Base-by-base conservation (phyloP, 257 asterid genomes). In the Solanum chiquidenum region DNA sequence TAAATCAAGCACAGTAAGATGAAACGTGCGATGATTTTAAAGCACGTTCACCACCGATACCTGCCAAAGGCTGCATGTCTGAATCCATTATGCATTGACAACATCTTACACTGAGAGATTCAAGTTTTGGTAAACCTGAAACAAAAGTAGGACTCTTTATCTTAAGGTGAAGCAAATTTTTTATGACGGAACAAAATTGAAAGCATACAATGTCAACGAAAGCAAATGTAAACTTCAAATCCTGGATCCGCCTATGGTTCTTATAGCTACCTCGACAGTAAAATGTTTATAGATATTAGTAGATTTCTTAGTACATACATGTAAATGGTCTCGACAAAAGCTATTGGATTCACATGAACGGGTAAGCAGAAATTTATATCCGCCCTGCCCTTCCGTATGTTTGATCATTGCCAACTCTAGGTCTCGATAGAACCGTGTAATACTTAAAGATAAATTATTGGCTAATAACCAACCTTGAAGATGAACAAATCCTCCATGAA, bases 401-500 rank as follows among this genome's bases (percentile, higher is more conserved):
- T 31, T 71, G n/a, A 71, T 31, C 42, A 71, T 71, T 71, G 38
- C n/a, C 40, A 29, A 71, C 77, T 71, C 20, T 31, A 71, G 77
- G 12, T 71, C 77, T 71, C 42, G 27, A n/a, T 10, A 66, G 73
- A 66, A 25, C 14, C 8, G 7, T n/a, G 18, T 64, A 64, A 64
- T 23, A 62, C 12, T 23, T 4, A 37, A 76, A 76, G 83, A 40
- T 9, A 25, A 12, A 74, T 11, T 11, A 42, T 79, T 44, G 25
- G 37, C 27, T n/a, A 46, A 10, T 23, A 90, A 88, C 90, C 82
- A 74, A 95, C 98, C 99, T 91, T 93, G 92, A 12, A 97, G 91
- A 89, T 97, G 98, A 88, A 93, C 92, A 62, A 97, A 94, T 83
- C 99, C 99, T 83, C 98, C 98, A n/a, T 92, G 94, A 92, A 96